Evolutionary conservation across 179 eudicot species (phyloP), one percentile per base, ranked within the genome.

Genomic region (Beta corolliflora): DNA sequence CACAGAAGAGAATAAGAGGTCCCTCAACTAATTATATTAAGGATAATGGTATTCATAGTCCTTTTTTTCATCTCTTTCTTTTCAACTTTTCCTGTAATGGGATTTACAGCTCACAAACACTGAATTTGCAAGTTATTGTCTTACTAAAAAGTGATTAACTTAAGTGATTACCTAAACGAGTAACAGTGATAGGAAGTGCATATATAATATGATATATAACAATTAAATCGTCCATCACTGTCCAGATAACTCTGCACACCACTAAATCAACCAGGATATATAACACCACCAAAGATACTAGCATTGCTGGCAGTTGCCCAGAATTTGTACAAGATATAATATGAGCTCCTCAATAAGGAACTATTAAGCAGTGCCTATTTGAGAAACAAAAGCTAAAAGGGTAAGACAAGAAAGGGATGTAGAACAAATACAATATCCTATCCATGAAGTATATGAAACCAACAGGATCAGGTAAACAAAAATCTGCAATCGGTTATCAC

Each of bases 1-100:
- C 71, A 76, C 66, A 65, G 5, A 14, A 55, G 50, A 75, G 4
- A 3, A 55, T 41, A 76, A n/a, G 19, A 61, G 80, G n/a, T 65
- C 54, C 8, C 46, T 15, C 15, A 44, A 64, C 67, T 71, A n/a
- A 52, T 25, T 41, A 1, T 50, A 68, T 36, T 36, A 25, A 9
- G 9, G 68, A 25, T 64, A 13, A 23, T 64, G 68, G 23, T 64
- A 68, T 52, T 13, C 12, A 7, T n/a, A 66, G 44, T 14, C 71
- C 7, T 36, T 66, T 12, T 66, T 12, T 66, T 2, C 71, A 4
- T 66, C 12, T 65, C 0, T 15, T 21, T 23, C n/a, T 61, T 61
- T 19, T 61, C 29, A 59, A 16, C 6, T 14, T 59, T 59, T 59
- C 16, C 21, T 59, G 41, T 36, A 36, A 36, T 36, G 41, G 41